phyloP scores from a whole-genome alignment of 2,329 filamentous ascomycete species.

The Colletotrichum orbiculare region DNA sequence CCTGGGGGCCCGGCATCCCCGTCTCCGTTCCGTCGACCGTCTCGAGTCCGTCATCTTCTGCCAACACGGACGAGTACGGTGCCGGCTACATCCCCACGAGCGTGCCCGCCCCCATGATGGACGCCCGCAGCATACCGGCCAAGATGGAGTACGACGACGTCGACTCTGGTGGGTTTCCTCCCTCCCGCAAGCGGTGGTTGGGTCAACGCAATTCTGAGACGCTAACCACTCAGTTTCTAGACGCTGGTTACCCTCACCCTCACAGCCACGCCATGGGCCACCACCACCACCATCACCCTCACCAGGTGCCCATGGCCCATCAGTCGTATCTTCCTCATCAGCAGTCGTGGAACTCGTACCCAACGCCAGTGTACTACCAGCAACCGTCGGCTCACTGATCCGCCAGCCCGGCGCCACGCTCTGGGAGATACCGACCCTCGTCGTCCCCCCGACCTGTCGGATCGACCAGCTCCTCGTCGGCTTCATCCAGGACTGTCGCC shows the following conservation, averaged over 20 bases:
- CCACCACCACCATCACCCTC: not conserved
- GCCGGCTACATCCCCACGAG: slow-evolving; percentile 61
- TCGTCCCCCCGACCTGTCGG: slow-evolving; percentile 44
- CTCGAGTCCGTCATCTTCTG: slow-evolving; percentile 64
- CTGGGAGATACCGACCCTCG: slow-evolving; percentile 49
- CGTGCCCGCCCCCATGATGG: slow-evolving; percentile 57
- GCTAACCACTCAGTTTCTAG: slow-evolving; percentile 44
- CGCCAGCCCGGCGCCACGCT: slow-evolving; percentile 39
- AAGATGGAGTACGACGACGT: slow-evolving; percentile 55
- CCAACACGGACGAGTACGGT: slow-evolving; percentile 59
- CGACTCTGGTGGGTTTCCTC: slow-evolving; percentile 36
- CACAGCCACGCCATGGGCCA: slow-evolving; percentile 41
- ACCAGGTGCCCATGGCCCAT: slow-evolving; percentile 33
- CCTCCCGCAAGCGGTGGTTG: slow-evolving; percentile 28
- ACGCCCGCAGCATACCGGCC: slow-evolving; percentile 46
- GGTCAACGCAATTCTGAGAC: slow-evolving; percentile 40
- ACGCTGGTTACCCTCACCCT: slow-evolving; percentile 48
- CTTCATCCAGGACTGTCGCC: slow-evolving; percentile 50
- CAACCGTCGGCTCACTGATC: slow-evolving; percentile 47
- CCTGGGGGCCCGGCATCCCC: slow-evolving; percentile 58
- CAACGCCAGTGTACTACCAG: slow-evolving; percentile 40
- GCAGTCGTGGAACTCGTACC: slow-evolving; percentile 38
- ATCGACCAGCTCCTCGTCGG: slow-evolving; percentile 49
- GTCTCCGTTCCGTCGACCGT: slow-evolving; percentile 60
- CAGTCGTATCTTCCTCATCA: slow-evolving; percentile 38